These are phyloP conservation scores for Exophiala phaeomuriformis DNA, from an alignment of 2,329 filamentous ascomycete species.

Conservation along the genomic window DNA sequence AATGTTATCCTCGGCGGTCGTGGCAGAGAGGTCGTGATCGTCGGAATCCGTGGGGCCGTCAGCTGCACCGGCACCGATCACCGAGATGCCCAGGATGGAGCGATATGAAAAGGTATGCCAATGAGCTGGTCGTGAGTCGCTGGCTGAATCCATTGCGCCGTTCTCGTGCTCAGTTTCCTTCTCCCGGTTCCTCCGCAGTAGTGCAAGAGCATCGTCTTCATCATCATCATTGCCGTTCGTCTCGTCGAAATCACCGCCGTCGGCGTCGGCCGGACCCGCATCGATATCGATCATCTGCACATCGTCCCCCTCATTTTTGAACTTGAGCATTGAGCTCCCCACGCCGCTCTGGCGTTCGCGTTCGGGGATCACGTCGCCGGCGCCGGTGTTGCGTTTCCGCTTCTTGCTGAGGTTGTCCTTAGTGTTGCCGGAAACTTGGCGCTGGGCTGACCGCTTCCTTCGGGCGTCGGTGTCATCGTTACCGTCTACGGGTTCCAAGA, in stretches of 20 bases:
- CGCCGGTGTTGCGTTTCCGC: slow-evolving; percentile 37
- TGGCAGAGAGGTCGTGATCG: slow-evolving; percentile 1
- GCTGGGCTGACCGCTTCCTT: neutral
- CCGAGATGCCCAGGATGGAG: slow-evolving; percentile 72
- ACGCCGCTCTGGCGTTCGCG: slow-evolving; percentile 8
- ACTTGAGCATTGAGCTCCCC: slow-evolving; percentile 5
- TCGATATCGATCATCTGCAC: slow-evolving; percentile 35
- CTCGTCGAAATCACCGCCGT: slow-evolving; percentile 34
- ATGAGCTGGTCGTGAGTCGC: slow-evolving; percentile 32
- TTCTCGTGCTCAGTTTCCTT: slow-evolving; percentile 23
- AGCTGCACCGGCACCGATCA: slow-evolving; percentile 36
- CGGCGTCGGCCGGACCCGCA: slow-evolving; percentile 34
- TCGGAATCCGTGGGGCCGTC: neutral
- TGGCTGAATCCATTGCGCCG: slow-evolving; percentile 19
- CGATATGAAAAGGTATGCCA: slow-evolving; percentile 93
- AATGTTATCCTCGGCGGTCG: slow-evolving; percentile 39
- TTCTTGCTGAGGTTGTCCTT: slow-evolving; percentile 30
- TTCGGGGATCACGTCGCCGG: slow-evolving; percentile 29
- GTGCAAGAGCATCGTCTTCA: slow-evolving; percentile 34
- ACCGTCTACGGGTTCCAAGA: slow-evolving; percentile 18
- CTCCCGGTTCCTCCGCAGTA: slow-evolving; percentile 12
- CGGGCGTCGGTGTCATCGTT: neutral
- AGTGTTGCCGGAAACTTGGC: neutral
- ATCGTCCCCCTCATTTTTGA: slow-evolving; percentile 23
- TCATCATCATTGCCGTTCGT: slow-evolving; percentile 34